phyloP scores from a whole-genome alignment of 2,329 filamentous ascomycete species.

The Aspergillus piperis region DNA sequence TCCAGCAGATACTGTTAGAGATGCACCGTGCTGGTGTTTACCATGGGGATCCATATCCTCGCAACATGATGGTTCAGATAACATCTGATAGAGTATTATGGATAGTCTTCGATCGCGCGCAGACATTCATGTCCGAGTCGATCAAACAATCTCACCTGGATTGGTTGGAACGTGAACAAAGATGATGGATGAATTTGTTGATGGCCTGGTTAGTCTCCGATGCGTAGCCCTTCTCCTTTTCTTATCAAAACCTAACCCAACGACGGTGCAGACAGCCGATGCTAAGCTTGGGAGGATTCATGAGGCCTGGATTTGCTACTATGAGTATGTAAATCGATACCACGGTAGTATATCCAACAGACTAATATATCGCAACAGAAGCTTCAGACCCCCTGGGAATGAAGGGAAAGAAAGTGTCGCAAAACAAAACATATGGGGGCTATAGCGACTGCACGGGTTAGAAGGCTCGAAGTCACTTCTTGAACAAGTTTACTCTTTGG shows the following conservation, averaged over 20 bases:
- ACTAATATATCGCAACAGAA: background rate
- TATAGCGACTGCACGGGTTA: no score
- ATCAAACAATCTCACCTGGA: background rate
- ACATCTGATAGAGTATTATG: background rate
- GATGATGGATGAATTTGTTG: background rate
- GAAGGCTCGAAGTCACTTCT: no score
- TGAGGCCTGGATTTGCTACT: background rate
- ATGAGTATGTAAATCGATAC: background rate
- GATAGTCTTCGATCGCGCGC: background rate
- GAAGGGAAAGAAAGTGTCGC: background rate
- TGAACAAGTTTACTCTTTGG: no score
- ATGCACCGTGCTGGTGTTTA: background rate
- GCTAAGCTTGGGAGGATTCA: background rate
- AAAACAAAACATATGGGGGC: no score
- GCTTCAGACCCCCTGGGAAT: background rate
- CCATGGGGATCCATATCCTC: background rate
- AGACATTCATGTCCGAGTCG: background rate
- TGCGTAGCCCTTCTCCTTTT: background rate
- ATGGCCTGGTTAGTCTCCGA: background rate
- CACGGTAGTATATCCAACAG: background rate
- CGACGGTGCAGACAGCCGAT: background rate
- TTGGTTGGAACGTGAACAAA: background rate
- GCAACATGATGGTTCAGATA: background rate
- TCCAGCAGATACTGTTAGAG: background rate
- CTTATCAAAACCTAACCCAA: background rate